These are phyloP conservation scores for Cystoderma amianthinum DNA, from an alignment of 768 basidiomycete genomes.

Conservation along the genomic window DNA sequence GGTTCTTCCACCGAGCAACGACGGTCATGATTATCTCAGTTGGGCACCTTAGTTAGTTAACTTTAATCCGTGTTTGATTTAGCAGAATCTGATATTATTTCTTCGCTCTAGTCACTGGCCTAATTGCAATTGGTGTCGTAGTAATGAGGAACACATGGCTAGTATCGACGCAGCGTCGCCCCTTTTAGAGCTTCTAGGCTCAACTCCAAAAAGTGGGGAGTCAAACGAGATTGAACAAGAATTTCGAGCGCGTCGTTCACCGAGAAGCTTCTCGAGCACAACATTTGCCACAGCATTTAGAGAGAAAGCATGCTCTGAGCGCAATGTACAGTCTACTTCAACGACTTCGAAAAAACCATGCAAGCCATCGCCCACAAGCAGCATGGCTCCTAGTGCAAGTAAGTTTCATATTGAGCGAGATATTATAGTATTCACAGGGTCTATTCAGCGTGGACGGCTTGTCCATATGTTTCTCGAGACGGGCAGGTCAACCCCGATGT, in stretches of 20 bases:
- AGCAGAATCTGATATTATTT: too few relatives aligned
- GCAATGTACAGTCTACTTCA: too few relatives aligned
- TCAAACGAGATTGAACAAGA: too few relatives aligned
- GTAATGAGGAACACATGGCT: too few relatives aligned
- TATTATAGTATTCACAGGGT: background rate
- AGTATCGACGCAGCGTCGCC: too few relatives aligned
- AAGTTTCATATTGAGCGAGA: slow-evolving; percentile 15
- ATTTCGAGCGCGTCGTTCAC: too few relatives aligned
- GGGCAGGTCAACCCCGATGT: slow-evolving; percentile 53
- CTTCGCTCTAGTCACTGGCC: slow-evolving; percentile 42
- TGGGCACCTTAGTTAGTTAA: slow-evolving; percentile 54
- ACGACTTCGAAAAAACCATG: slow-evolving; percentile 26
- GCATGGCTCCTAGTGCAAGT: slow-evolving; percentile 45
- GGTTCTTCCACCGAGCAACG: slow-evolving; percentile 16
- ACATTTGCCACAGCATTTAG: too few relatives aligned
- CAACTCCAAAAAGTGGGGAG: too few relatives aligned
- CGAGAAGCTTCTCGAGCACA: too few relatives aligned
- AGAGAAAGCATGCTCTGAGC: too few relatives aligned
- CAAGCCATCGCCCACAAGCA: slow-evolving; percentile 41
- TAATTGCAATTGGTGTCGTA: slow-evolving; percentile 45
- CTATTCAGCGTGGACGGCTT: slow-evolving; percentile 25
- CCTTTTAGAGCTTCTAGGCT: too few relatives aligned
- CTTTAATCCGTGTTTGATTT: too few relatives aligned
- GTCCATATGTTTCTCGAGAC: slow-evolving; percentile 43
- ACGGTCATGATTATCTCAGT: slow-evolving; percentile 44